Evolutionary conservation across 306 rosid species (phyloP).

Genomic region (Quercus dentata): DNA sequence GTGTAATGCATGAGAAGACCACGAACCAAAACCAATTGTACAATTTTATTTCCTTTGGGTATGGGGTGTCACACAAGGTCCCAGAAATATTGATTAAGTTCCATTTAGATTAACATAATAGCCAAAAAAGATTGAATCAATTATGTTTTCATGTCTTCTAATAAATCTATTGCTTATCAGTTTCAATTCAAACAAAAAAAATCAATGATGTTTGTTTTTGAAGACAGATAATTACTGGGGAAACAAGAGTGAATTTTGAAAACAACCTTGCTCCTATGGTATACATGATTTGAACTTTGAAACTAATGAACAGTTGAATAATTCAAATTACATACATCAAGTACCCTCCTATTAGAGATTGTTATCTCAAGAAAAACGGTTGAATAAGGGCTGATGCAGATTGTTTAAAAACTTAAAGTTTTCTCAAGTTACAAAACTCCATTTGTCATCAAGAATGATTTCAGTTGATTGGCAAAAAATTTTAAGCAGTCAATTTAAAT

Average conservation of each 20-base stretch:
- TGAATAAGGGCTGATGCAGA: neutral
- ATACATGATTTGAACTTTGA: neutral
- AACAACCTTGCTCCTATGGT: neutral
- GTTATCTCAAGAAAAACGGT: neutral
- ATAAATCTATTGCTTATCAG: neutral
- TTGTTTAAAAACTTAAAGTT: neutral
- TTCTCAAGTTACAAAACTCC: neutral
- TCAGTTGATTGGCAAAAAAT: neutral
- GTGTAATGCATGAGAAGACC: too few relatives aligned
- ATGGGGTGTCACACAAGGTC: neutral
- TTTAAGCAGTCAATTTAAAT: neutral
- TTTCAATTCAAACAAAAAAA: neutral
- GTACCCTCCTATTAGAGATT: neutral
- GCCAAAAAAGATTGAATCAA: neutral
- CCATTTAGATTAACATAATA: neutral
- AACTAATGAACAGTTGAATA: neutral
- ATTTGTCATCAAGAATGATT: neutral
- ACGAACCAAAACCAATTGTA: too few relatives aligned
- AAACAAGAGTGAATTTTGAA: neutral
- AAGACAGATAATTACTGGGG: neutral
- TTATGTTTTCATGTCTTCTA: neutral
- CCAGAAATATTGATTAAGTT: neutral
- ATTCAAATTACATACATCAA: neutral
- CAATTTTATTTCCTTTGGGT: too few relatives aligned
- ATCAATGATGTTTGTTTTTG: neutral